These are phyloP conservation scores for Arachis hypogaea DNA, from an alignment of 306 rosid genomes.

Conservation along the genomic window DNA sequence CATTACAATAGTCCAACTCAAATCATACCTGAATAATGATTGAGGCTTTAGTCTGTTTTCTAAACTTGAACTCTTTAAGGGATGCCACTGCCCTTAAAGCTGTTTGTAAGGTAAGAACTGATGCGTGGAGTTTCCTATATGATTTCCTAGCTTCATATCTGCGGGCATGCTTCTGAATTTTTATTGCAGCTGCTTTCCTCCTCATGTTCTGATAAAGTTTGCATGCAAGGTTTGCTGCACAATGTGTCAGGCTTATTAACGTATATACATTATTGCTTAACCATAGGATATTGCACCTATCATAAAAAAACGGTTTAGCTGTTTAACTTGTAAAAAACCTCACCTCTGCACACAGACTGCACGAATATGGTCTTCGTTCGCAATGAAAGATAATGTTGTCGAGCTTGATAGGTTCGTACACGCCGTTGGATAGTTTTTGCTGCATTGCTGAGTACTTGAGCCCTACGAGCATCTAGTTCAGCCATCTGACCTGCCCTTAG, in stretches of 20 bases:
- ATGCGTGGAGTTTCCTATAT: constrained; percentile 59
- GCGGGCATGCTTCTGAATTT: constrained; percentile 79
- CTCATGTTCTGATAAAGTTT: constrained; percentile 65
- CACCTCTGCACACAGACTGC: constrained; percentile 93
- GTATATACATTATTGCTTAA: constrained; percentile 18
- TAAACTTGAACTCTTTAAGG: constrained; percentile 68
- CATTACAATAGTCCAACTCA: constrained; percentile 18
- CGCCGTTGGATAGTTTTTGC: constrained; percentile 91
- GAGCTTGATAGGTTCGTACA: constrained; percentile 78
- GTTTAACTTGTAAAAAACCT: constrained; percentile 42
- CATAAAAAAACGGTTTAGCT: constrained; percentile 34
- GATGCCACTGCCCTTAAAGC: constrained; percentile 89
- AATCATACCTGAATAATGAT: constrained; percentile 69
- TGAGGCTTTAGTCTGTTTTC: constrained; percentile 79
- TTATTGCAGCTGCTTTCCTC: constrained; percentile 76
- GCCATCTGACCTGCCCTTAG: constrained; percentile 99
- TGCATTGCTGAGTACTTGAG: constrained; percentile 78
- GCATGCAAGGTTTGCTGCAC: constrained; percentile 84
- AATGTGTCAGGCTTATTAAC: constrained; percentile 33
- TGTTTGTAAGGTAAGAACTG: constrained; percentile 78
- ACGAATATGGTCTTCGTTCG: constrained; percentile 62
- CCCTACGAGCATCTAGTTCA: constrained; percentile 88
- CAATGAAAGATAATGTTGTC: constrained; percentile 74
- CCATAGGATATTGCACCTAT: constrained; percentile 19
- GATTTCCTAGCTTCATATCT: constrained; percentile 62